These are phyloP conservation scores for Cutaneotrichosporon cavernicola DNA, from an alignment of 1,284 basidiomycete genomes.

Conservation along the genomic window DNA sequence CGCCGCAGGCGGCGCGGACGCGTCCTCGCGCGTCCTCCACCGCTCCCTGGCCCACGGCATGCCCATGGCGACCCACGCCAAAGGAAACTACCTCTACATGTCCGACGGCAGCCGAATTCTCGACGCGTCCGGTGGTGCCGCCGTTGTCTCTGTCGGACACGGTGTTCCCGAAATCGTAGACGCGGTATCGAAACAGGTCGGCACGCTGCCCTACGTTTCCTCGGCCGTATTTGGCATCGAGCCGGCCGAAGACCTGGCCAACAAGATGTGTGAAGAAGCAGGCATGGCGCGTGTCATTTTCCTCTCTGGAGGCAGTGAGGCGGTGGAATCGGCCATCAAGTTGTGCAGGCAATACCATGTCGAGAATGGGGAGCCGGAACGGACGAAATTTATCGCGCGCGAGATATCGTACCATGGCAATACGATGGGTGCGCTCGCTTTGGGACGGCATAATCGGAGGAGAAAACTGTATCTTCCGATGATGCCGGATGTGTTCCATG, in stretches of 20 bases:
- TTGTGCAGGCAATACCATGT: constrained; percentile 60
- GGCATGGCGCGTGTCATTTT: constrained; percentile 39
- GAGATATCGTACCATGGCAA: constrained; percentile 80
- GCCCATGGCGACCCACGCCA: constrained; percentile 27
- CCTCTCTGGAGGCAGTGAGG: constrained; percentile 25
- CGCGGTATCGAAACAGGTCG: constrained; percentile 58
- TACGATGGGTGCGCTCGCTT: constrained; percentile 58
- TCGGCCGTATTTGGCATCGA: constrained; percentile 29
- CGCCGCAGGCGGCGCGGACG: constrained; percentile 1
- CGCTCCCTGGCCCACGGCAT: constrained; percentile 27
- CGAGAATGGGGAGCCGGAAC: constrained; percentile 66
- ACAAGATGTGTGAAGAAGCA: constrained; percentile 64
- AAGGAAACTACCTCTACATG: constrained; percentile 34
- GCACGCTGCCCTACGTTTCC: constrained; percentile 59
- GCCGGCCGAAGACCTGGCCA: constrained; percentile 29
- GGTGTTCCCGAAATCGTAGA: constrained; percentile 60
- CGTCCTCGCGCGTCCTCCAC: constrained; percentile 27
- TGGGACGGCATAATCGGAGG: constrained; percentile 50
- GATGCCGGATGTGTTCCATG: constrained; percentile 25
- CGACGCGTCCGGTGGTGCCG: constrained; percentile 65
- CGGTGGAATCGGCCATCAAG: constrained; percentile 25
- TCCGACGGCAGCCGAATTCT: constrained; percentile 29
- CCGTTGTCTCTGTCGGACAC: constrained; percentile 74
- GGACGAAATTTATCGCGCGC: constrained; percentile 75
- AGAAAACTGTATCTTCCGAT: constrained; percentile 30